A percentile compares a stretch with the other conserved stretches of the same genome.
Evolutionary conservation across 2,329 filamentous ascomycete genomes (phyloP).

Genomic region (Metarhizium sp.): DNA sequence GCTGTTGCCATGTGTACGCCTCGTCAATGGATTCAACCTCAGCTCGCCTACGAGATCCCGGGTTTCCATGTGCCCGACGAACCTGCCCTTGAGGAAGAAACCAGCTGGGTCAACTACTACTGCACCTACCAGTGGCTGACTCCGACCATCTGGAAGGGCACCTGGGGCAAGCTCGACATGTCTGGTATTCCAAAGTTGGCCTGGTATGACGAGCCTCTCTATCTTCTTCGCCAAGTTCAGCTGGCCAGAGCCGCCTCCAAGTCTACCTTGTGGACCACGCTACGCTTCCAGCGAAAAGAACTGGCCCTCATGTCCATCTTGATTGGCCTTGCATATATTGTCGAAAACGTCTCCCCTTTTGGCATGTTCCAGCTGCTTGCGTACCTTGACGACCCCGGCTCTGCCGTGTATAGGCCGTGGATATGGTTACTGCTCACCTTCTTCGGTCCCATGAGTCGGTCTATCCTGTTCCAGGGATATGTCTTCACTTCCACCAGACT

Average conservation of each 20-base stretch:
- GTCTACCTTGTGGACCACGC: constrained; percentile 34
- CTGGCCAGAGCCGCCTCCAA: constrained; percentile 31
- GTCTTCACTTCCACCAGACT: constrained; percentile 48
- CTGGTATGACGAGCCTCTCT: constrained; percentile 45
- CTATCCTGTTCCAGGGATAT: constrained; percentile 46
- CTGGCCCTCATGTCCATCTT: constrained; percentile 36
- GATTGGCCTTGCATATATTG: constrained; percentile 24
- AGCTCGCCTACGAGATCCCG: constrained; percentile 26
- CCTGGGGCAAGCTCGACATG: constrained; percentile 33
- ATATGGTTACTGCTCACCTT: constrained; percentile 47
- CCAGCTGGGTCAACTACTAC: constrained; percentile 44
- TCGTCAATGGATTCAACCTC: constrained; percentile 39
- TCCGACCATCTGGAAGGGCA: constrained; percentile 37
- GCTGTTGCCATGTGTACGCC: constrained; percentile 35
- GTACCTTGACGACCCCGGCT: constrained; percentile 37
- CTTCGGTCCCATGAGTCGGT: constrained; percentile 35
- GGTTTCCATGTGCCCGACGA: constrained; percentile 26
- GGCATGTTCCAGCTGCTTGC: constrained; percentile 43
- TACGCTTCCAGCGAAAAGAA: constrained; percentile 33
- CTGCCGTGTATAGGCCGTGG: constrained; percentile 36
- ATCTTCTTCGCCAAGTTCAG: constrained; percentile 34
- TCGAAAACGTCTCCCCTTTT: constrained; percentile 43
- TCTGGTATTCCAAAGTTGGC: constrained; percentile 38
- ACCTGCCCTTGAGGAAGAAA: constrained; percentile 41
- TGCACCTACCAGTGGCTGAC: constrained; percentile 42